phyloP scores from a whole-genome alignment of 495 filamentous ascomycete genomes.

The Melanomma pulvis-pyrius region DNA sequence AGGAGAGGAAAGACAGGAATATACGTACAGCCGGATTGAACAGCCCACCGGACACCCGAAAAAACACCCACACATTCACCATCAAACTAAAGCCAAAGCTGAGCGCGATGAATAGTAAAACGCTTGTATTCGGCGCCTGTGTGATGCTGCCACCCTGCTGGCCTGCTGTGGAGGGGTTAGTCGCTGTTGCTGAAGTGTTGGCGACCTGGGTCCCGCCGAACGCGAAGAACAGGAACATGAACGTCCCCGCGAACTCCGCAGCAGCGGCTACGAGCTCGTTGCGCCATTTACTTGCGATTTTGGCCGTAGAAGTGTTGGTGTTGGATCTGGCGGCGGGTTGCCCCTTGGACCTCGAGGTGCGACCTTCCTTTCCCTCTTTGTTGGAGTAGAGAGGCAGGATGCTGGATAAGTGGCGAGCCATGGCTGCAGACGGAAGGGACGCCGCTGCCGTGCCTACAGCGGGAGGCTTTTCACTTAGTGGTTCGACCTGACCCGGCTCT shows the following conservation, averaged over 20 bases:
- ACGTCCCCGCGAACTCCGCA: slow-evolving; percentile 46
- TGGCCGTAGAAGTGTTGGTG: not conserved
- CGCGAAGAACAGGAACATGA: slow-evolving; percentile 47
- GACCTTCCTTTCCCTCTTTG: not conserved
- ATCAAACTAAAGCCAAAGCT: slow-evolving; percentile 45
- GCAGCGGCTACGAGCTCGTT: slow-evolving; percentile 41
- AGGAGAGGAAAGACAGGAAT: too few relatives aligned
- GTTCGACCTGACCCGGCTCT: too few relatives aligned
- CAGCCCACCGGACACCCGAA: slow-evolving; percentile 44
- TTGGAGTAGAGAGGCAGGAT: not conserved
- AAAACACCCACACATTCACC: slow-evolving; percentile 49
- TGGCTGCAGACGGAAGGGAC: not conserved
- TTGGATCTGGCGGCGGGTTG: not conserved
- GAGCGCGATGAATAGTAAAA: slow-evolving; percentile 43
- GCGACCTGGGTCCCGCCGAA: slow-evolving; percentile 45
- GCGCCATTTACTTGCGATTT: slow-evolving; percentile 27
- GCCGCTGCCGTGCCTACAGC: too few relatives aligned
- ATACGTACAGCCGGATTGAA: slow-evolving; percentile 40
- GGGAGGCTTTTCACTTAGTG: too few relatives aligned
- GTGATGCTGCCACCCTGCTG: slow-evolving; percentile 45
- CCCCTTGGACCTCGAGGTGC: not conserved
- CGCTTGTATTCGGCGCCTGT: slow-evolving; percentile 36
- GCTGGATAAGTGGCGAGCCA: not conserved
- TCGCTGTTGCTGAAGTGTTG: slow-evolving; percentile 29
- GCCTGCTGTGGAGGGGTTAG: slow-evolving; percentile 27